phyloP scores from a whole-genome alignment of 306 rosid species.

The Corylus heterophylla region DNA sequence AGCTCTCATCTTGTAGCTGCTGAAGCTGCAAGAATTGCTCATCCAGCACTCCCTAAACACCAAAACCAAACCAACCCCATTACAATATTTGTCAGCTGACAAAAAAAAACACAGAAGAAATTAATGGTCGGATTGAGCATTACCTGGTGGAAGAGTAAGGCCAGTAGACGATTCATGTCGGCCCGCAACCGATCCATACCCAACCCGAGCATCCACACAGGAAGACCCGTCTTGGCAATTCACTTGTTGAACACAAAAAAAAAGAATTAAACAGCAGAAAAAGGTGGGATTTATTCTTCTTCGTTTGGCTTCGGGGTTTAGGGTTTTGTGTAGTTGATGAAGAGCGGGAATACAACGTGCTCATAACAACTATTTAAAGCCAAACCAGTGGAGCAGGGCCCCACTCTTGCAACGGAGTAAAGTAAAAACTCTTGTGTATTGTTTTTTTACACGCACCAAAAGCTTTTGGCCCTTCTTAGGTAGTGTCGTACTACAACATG shows the following conservation, averaged over 20 bases:
- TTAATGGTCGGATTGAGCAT: neutral
- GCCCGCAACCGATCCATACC: slow-evolving; percentile 85
- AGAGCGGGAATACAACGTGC: slow-evolving; percentile 36
- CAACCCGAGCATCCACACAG: slow-evolving; percentile 94
- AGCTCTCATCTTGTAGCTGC: slow-evolving; percentile 85
- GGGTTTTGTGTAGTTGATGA: slow-evolving; percentile 20
- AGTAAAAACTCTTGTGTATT: neutral
- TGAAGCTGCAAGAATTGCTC: slow-evolving; percentile 96
- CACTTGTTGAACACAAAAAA: slow-evolving; percentile 7
- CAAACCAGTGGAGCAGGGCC: slow-evolving; percentile 10
- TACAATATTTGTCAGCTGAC: no score
- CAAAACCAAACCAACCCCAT: neutral
- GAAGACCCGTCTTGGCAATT: slow-evolving; percentile 94
- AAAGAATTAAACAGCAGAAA: no score
- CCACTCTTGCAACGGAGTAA: neutral
- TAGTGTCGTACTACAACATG: neutral
- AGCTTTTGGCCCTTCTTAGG: neutral
- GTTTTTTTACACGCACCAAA: slow-evolving; percentile 9
- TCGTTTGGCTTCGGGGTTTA: slow-evolving; percentile 14
- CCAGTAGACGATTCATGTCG: slow-evolving; percentile 95
- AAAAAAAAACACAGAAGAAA: neutral
- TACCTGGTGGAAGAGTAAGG: slow-evolving; percentile 94
- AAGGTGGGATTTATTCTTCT: neutral
- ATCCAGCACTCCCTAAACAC: slow-evolving; percentile 74
- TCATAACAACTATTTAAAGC: slow-evolving; percentile 25